Base-by-base conservation (phyloP, 2,329 filamentous ascomycete genomes). In the Colletotrichum shisoi region DNA sequence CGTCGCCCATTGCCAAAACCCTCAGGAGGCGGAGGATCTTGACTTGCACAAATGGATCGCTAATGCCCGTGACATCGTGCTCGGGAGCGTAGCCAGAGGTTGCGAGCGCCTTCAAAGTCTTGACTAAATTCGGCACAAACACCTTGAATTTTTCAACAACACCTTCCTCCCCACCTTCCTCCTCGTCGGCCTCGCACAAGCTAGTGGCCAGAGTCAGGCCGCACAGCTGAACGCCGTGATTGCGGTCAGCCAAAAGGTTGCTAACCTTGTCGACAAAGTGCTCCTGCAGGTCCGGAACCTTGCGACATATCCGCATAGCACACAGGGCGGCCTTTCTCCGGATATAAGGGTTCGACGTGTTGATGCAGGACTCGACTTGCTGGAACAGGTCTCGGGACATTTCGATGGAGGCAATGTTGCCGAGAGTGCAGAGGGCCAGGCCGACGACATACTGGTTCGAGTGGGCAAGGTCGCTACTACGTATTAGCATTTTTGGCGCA, bases 401-500 rank as follows among this genome's bases (percentile, higher is more conserved):
- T 78, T 99, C 95, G 74, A 98, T 85, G 0, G 94, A 97, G 67
- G 96, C 94, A 73, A 99, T 99, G 78, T 99, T 99, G 72, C 94
- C 95, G 21, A 99, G 87, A 0, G 96, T 97, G 78, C 94, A 97
- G 39, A 99, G 88, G 68, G 95, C 95, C 58, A 99, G 89, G 27
- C 96, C 95, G 72, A 98, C 95, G 69, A 99, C 93, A 79, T 99
- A 99, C 80, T 99, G 95, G 78, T 99, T 99, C 62, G 93, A 94
- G 80, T 99, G 95, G 73, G 94, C 93, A 63, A 99, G 85, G 76
- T 98, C 95, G 84, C 94, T 97, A 68, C 59, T 45, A 15, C 9
- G 40, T 27, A 73, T 84, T 69, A 84, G 79, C 71, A 8, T 48
- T 53, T 37, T 19, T 9, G 17, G 17, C n/a, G 46, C 46, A 48